phyloP scores from a whole-genome alignment of 2,329 filamentous ascomycete genomes.

The Venturia aucupariae region DNA sequence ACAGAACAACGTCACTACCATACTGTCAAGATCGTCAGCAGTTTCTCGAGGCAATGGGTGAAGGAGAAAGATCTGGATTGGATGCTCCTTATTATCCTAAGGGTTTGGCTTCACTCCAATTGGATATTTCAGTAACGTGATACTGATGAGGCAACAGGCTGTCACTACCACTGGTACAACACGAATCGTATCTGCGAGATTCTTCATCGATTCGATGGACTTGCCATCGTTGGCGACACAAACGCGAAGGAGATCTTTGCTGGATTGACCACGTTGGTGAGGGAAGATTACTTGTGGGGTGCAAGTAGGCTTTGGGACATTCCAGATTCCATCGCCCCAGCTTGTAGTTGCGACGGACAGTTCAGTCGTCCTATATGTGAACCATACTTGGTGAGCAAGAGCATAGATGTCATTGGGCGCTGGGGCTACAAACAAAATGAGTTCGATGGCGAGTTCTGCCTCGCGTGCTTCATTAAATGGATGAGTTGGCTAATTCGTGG shows the following conservation, averaged over 20 bases:
- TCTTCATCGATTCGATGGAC: conserved; percentile 20
- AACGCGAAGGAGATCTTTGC: conserved; percentile 32
- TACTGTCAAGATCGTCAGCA: background rate
- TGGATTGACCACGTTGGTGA: conserved; percentile 37
- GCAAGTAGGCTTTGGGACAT: conserved; percentile 18
- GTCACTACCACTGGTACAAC: background rate
- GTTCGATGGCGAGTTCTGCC: background rate
- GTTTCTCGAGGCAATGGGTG: background rate
- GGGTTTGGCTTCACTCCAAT: background rate
- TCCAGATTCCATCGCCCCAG: too few relatives aligned
- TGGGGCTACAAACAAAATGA: background rate
- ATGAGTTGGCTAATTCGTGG: background rate
- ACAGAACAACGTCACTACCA: background rate
- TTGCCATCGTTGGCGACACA: conserved; percentile 36
- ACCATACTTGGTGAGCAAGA: background rate
- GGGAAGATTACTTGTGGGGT: conserved; percentile 32
- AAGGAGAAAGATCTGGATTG: background rate
- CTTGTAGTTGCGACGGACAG: background rate
- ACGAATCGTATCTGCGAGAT: background rate
- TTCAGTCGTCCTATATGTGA: background rate
- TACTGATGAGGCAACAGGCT: background rate
- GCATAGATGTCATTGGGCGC: background rate
- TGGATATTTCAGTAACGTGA: background rate
- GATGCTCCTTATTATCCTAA: background rate
- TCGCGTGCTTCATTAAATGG: background rate